Base-by-base conservation (phyloP, 768 basidiomycete species). In the Lactifluus pinguis region DNA sequence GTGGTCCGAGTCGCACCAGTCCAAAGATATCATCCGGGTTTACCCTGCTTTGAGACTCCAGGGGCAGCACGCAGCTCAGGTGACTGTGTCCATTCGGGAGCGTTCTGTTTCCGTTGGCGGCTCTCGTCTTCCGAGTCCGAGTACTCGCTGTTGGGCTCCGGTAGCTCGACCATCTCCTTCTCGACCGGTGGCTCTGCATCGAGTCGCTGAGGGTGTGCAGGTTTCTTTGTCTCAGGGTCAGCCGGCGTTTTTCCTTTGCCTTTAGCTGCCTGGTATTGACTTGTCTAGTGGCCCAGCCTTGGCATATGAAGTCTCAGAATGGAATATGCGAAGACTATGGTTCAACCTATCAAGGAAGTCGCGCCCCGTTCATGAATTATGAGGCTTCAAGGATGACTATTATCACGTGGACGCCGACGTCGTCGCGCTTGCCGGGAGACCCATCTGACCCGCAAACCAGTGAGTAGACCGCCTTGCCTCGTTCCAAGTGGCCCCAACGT, bases 61-160 rank as follows among this genome's bases (percentile, higher is more conserved):
- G 79, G n/a, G 2, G 90, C 89, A 60, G 85, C 81, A 14, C 83
- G 79, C 32, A 98, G 80, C 68, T 88, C 86, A 11, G 94, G 94
- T 29, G 91, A 92, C 70, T 95, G 90, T 1, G 94, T 92, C 95
- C 95, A 98, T 25, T 82, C 77, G 2, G 92, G 91, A 61, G 86
- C 82, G 67, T 86, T 80, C 65, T 84, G 86, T n/a, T 83, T 84
- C 65, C 82, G 78, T 45, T 80, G 79, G 19, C 87, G 83, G 65
- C 86, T 84, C 70, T 95, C 93, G 66, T 95, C 92, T 49, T 93
- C 95, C 5, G 94, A 97, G 72, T 95, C 91, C 5, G 94, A 97
- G 73, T 98, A 98, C 68, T 98, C 95, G 74, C 90, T 93, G 68
- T 93, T 88, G 69, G 97, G 93, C 49, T 98, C 95, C 0, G 95